Evolutionary conservation across 2,329 filamentous ascomycete species (phyloP).

Genomic region (Colletotrichum ledebouriae): DNA sequence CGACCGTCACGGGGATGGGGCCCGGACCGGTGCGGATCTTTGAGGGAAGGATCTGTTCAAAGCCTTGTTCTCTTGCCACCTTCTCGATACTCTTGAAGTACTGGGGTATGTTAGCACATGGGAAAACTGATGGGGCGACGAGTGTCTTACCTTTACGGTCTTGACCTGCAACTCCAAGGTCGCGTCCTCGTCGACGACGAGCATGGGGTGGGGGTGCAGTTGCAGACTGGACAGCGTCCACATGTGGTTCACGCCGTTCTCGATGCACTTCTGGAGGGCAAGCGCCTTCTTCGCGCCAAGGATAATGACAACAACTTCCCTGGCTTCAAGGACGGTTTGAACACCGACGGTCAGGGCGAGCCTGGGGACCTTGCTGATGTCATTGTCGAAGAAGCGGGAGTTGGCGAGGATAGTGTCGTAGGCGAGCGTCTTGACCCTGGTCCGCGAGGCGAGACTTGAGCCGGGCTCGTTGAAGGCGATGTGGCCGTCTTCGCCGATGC

Average conservation of each 20-base stretch:
- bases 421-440: constrained; percentile 87
- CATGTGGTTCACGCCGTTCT: constrained; percentile 89
- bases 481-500: constrained; percentile 88
- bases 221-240: constrained; percentile 89
- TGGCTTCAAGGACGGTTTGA: constrained; percentile 83
- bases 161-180: constrained; percentile 80
- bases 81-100: constrained; percentile 81
- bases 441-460: constrained; percentile 81
- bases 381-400: constrained; percentile 84
- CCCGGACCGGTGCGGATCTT: constrained; percentile 67
- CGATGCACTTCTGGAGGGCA: constrained; percentile 83
- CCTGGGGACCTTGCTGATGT: constrained; percentile 79
- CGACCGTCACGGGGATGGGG: constrained; percentile 53
- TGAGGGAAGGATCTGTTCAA: constrained; percentile 70
- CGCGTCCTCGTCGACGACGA: constrained; percentile 86
- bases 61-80: constrained; percentile 68
- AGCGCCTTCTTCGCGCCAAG: constrained; percentile 85
- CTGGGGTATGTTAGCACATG: constrained; percentile 48
- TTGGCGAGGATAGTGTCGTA: constrained; percentile 91
- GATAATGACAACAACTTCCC: constrained; percentile 87
- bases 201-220: constrained; percentile 83
- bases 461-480: constrained; percentile 94
- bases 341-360: constrained; percentile 90
- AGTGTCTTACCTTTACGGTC: constrained; percentile 70
- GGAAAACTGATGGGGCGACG: too few relatives aligned